A percentile compares a stretch with the other conserved stretches of the same genome.
phyloP scores from a whole-genome alignment of 2,329 filamentous ascomycete genomes.

The Exophiala alcalophila region DNA sequence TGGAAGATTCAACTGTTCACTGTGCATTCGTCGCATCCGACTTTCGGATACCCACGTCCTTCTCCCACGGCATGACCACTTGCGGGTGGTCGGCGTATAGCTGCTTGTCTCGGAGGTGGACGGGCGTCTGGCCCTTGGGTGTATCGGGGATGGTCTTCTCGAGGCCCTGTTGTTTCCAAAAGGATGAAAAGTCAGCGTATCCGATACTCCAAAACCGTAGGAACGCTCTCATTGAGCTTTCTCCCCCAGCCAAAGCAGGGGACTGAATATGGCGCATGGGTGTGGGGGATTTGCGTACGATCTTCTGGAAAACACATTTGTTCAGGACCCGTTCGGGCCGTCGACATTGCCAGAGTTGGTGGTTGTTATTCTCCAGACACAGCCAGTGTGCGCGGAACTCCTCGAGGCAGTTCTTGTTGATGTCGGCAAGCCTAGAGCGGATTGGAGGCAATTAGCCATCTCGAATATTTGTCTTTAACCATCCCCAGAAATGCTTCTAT shows the following conservation, averaged over 20 bases:
- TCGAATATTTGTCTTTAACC: no score
- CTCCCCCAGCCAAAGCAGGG: no score
- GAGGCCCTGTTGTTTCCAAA: slow-evolving; percentile 58
- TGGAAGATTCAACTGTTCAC: slow-evolving; percentile 6
- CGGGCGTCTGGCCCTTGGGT: slow-evolving; percentile 65
- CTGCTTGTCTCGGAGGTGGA: slow-evolving; percentile 65
- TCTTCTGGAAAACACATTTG: slow-evolving; percentile 90
- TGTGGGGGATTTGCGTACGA: slow-evolving; percentile 61
- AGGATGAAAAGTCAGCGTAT: neutral
- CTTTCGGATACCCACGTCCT: slow-evolving; percentile 30
- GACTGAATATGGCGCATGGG: neutral
- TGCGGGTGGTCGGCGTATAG: slow-evolving; percentile 38
- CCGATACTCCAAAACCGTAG: neutral
- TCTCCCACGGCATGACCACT: slow-evolving; percentile 27
- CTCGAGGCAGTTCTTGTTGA: slow-evolving; percentile 89
- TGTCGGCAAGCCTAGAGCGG: slow-evolving; percentile 74
- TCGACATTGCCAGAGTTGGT: slow-evolving; percentile 94
- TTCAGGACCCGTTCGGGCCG: slow-evolving; percentile 85
- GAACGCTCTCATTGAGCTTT: no score
- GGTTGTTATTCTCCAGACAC: slow-evolving; percentile 96
- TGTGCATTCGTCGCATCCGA: slow-evolving; percentile 15
- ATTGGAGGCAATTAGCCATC: no score
- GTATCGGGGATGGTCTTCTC: slow-evolving; percentile 77
- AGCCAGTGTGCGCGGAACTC: slow-evolving; percentile 93
- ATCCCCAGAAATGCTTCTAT: no score